phyloP scores from a whole-genome alignment of 768 basidiomycete species.

The Rhizopogon sp. region DNA sequence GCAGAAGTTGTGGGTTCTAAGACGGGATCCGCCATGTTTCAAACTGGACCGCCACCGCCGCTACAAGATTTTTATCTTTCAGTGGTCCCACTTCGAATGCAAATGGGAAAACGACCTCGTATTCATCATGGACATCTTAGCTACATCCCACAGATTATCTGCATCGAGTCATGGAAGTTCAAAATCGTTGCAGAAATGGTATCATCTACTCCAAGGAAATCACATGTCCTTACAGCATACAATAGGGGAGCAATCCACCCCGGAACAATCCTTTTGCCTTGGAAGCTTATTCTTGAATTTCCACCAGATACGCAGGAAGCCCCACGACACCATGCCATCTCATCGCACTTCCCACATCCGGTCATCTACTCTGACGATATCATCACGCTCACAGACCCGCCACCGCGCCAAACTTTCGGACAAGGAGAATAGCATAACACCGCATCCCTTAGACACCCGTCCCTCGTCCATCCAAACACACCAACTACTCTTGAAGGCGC shows the following conservation, averaged over 20 bases:
- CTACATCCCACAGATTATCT: not conserved
- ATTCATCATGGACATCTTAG: not conserved
- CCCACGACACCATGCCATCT: not conserved
- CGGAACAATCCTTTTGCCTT: not conserved
- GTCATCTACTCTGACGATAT: not conserved
- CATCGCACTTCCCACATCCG: not conserved
- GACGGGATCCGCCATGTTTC: not conserved
- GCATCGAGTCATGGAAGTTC: not conserved
- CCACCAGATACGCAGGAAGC: not conserved
- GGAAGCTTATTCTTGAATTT: not conserved
- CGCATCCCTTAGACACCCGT: not conserved
- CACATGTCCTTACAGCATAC: not conserved
- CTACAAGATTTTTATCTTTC: not conserved
- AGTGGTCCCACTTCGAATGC: not conserved
- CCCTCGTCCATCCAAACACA: slow-evolving; percentile 1
- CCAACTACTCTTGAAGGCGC: slow-evolving; percentile 23
- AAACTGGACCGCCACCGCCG: not conserved
- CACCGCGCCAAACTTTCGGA: not conserved
- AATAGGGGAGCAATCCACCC: not conserved
- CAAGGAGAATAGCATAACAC: not conserved
- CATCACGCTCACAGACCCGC: not conserved
- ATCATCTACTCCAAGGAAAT: not conserved
- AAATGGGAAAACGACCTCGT: not conserved
- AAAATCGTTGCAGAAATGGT: not conserved
- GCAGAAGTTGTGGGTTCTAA: not conserved